Evolutionary conservation across 2,329 filamentous ascomycete species (phyloP).

Genomic region (Sphaerostilbella broomeana): DNA sequence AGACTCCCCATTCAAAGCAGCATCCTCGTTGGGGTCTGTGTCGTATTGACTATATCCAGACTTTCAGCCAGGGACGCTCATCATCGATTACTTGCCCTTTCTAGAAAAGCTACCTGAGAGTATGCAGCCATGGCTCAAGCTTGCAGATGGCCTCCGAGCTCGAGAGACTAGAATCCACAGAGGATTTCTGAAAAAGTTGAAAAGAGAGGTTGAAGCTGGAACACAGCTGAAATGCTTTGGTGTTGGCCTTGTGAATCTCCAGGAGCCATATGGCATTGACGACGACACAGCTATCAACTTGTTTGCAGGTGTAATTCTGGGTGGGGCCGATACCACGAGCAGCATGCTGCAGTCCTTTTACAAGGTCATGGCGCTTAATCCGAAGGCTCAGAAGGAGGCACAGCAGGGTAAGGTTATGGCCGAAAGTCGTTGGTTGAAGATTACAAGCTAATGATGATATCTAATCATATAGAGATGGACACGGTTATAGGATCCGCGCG

Average conservation of each 20-base stretch:
- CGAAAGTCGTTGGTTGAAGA: conserved; percentile 20
- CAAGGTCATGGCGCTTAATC: conserved; percentile 9
- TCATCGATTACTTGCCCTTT: conserved; percentile 10
- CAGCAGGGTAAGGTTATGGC: conserved; percentile 25
- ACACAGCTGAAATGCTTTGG: not conserved
- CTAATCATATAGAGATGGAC: conserved; percentile 38
- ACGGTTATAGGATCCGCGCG: conserved; percentile 34
- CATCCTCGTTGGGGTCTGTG: not conserved
- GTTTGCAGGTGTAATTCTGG: not conserved
- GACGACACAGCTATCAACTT: not conserved
- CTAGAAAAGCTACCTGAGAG: conserved; percentile 4
- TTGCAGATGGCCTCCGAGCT: not conserved
- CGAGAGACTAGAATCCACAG: not conserved
- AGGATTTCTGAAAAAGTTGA: not conserved
- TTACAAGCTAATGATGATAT: not conserved
- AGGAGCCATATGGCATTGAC: not conserved
- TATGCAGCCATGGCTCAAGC: conserved; percentile 7
- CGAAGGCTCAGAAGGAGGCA: not conserved
- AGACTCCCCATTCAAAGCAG: not conserved
- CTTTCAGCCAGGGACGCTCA: conserved; percentile 1
- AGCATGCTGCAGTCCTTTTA: not conserved
- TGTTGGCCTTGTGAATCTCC: not conserved
- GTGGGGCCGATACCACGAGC: conserved; percentile 1
- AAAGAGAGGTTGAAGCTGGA: conserved; percentile 1
- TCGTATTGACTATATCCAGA: not conserved